Base-by-base conservation (phyloP, 345 rosid genomes). In the Linum lewisii region DNA sequence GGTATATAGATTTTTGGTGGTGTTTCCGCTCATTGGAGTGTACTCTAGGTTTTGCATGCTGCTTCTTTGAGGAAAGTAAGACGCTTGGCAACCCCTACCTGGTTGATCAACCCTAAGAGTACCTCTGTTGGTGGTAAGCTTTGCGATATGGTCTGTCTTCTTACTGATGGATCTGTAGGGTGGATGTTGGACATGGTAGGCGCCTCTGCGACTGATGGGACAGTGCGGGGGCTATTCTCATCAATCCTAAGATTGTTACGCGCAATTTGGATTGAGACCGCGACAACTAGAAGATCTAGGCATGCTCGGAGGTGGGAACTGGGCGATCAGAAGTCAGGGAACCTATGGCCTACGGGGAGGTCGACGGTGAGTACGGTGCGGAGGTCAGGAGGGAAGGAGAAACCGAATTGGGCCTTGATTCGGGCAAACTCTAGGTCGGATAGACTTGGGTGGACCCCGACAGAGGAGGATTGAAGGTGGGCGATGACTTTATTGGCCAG, bases 281-380 rank as follows among this genome's bases (percentile, higher is more conserved):
- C 97, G 24, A 95, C 97, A 20, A 89, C 77, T 0, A 97, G 97
- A 59, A 93, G 88, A 61, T 89, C 94, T 20, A 93, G 77, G 53
- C 84, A 81, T 1, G 95, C 77, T 19, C 95, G 91, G 1, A 89
- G 95, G 73, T 82, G 82, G 11, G 93, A 8, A 86, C 63, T 18
- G 90, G 84, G 55, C 56, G 94, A 77, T 21, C 97, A 86, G 97
- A 97, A 93, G 70, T 93, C 94, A 0, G 99, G 99, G 63, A 93
- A 93, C 0, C 97, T 97, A 0, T 86, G 83, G 1, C 91, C 95
- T 7, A 85, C 76, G 1, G 99, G 95, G 53, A 93, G 74, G 25
- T 95, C 99, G 51, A 95, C 85, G 32, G 88, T 69, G 57, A 93
- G 84, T 2, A 93, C 70, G 38, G 99, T 94, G 19, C 90, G 82